Evolutionary conservation across 2,329 filamentous ascomycete genomes (phyloP), one percentile per base, ranked within the genome.

Genomic region (Fusarium sp.): DNA sequence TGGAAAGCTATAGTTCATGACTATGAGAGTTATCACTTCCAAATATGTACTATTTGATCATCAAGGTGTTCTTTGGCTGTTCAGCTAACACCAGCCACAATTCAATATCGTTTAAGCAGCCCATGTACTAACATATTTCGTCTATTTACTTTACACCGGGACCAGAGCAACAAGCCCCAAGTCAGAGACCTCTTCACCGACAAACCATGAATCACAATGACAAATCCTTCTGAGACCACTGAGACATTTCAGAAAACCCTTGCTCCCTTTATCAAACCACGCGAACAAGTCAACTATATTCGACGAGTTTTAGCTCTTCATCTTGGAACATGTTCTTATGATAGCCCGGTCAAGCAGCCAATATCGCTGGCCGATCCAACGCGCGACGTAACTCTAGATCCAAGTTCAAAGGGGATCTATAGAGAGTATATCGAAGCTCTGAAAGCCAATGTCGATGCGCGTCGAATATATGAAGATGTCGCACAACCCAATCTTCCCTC

Each of bases 261-360:
- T 23, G 78, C 81, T 33, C 84, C 85, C 7, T 88, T 84, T 63
- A 80, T 90, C 57, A 87, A 86, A 52, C 83, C 85, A 28, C 83
- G 87, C 26, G 86, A 89, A 59, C 86, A 91, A 69, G 82, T 84
- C 48, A 80, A 84, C 35, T 85, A 85, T 46, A 86, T 91, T 57
- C 83, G 86, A 65, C 85, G 84, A 49, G 79, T 89, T 29, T 74
- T 89, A 44, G 83, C 86, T 41, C 81, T 85, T 21, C 83, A 89
- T 67, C 78, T 91, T 7, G 83, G 82, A 28, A 81, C 84, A 23
- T 83, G 80, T 67, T 74, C 85, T 20, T 78, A 82, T 18, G 78
- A 81, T 63, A 81, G 79, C n/a, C 77, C 81, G 28, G 75, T 82
- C 48, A 77, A 76, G 42, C 80, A 79, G 23, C 84, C 84, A 13